Evolutionary conservation across 495 filamentous ascomycete species (phyloP).

Genomic region (Margaritispora aquatica): DNA sequence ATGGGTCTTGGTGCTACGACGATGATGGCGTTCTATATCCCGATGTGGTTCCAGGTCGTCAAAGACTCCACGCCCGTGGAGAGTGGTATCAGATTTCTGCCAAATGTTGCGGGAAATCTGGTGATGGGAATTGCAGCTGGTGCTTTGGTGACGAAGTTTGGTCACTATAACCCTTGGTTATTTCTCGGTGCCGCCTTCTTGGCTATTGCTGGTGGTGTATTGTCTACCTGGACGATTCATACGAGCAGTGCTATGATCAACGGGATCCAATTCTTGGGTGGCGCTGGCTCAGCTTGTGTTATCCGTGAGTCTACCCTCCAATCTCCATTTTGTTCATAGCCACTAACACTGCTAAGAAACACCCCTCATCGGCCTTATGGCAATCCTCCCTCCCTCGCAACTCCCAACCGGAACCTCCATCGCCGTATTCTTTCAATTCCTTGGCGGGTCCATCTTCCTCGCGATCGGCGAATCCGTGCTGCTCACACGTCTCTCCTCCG

Average conservation of each 20-base stretch:
- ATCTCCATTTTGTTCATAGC: no score
- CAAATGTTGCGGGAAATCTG: conserved; percentile 35
- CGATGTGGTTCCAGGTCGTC: conserved; percentile 58
- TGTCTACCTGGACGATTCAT: conserved; percentile 13
- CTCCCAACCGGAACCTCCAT: conserved; percentile 13
- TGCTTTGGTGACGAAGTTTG: conserved; percentile 13
- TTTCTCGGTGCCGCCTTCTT: conserved; percentile 26
- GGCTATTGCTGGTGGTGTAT: conserved; percentile 17
- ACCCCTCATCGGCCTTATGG: conserved; percentile 13
- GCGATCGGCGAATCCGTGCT: conserved; percentile 40
- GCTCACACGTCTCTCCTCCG: conserved; percentile 32
- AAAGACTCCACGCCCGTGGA: conserved; percentile 33
- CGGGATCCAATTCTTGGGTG: conserved; percentile 14
- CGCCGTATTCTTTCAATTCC: conserved; percentile 32
- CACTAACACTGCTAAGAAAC: neutral
- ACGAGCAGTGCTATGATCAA: conserved; percentile 9
- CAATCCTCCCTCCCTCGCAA: conserved; percentile 12
- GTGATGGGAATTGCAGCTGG: conserved; percentile 6
- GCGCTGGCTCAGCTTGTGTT: conserved; percentile 6
- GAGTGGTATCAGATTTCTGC: conserved; percentile 45
- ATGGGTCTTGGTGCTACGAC: conserved; percentile 22
- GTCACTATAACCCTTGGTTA: conserved; percentile 24
- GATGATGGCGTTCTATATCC: conserved; percentile 49
- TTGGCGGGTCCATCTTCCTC: conserved; percentile 43
- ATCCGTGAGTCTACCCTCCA: conserved; percentile 13